Evolutionary conservation across 495 filamentous ascomycete genomes (phyloP).

Genomic region (Tetracladium setigerum): DNA sequence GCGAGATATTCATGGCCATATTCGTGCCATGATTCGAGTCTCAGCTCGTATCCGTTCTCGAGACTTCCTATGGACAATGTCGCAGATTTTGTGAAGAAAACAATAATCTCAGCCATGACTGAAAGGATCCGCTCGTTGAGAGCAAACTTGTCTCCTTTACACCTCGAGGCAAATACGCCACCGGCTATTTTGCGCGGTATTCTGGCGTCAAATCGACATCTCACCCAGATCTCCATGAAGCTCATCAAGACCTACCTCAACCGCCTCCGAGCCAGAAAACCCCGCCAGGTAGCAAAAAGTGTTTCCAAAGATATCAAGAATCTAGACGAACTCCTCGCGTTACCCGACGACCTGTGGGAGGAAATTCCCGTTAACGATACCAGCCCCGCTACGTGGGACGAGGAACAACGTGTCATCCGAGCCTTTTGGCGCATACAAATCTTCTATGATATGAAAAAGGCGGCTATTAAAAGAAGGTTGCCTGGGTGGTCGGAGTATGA

Average conservation of each 20-base stretch:
- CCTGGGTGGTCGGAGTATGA: too few species aligned
- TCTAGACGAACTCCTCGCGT: too few species aligned
- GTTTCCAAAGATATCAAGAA: too few species aligned
- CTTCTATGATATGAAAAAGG: slow-evolving; percentile 1
- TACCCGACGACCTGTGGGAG: too few species aligned
- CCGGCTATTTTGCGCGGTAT: not conserved
- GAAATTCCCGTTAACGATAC: not conserved
- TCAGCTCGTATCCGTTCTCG: not conserved
- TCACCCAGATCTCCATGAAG: not conserved
- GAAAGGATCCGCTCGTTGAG: too few species aligned
- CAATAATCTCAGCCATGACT: too few species aligned
- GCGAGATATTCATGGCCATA: slow-evolving; percentile 2
- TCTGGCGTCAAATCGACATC: not conserved
- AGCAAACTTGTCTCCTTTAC: too few species aligned
- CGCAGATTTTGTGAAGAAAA: too few species aligned
- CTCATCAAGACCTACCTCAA: not conserved
- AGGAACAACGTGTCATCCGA: slow-evolving; percentile 4
- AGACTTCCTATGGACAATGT: too few species aligned
- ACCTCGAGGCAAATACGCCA: not conserved
- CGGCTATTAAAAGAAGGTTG: not conserved
- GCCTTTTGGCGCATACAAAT: slow-evolving; percentile 10
- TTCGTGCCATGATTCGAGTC: not conserved
- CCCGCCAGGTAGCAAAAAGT: too few species aligned
- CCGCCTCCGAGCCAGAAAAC: not conserved
- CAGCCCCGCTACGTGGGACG: not conserved